Percentiles rank a stretch among this genome's conserved stretches.
Conservation (phyloP, 2,329 filamentous ascomycete species). For the Aureobasidium melanogenum region DNA sequence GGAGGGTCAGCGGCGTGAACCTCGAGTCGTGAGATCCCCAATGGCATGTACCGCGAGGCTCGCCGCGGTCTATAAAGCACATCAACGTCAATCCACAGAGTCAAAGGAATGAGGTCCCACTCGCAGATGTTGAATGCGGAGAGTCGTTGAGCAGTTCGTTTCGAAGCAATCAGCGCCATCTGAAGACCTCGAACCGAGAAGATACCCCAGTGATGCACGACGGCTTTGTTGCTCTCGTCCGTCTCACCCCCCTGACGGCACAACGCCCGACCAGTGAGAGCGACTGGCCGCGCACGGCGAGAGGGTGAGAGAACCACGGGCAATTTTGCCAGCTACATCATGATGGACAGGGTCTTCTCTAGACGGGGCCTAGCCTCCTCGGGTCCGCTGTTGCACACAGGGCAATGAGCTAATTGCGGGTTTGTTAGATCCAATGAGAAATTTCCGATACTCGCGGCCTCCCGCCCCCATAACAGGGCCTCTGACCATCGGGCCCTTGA, state of each 20-base stretch:
- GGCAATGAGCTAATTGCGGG: constrained; percentile 8
- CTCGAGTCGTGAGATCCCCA: neutral
- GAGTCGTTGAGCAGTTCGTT: neutral
- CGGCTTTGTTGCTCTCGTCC: neutral
- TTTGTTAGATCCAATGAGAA: neutral
- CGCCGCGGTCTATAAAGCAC: neutral
- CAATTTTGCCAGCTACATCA: constrained; percentile 2
- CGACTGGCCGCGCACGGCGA: neutral
- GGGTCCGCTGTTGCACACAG: neutral
- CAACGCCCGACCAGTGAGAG: neutral
- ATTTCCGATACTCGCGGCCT: neutral
- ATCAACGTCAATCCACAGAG: neutral
- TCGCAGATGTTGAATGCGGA: neutral
- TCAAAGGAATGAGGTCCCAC: neutral
- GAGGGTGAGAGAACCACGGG: neutral
- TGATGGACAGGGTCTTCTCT: constrained; percentile 9
- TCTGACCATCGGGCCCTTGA: neutral
- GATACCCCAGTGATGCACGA: neutral
- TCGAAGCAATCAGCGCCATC: neutral
- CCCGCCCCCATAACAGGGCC: neutral
- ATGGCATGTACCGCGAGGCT: neutral
- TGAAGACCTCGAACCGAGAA: neutral
- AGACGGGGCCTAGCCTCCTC: neutral
- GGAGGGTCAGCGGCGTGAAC: neutral
- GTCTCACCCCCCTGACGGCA: neutral